These are phyloP conservation scores for Talaromyces marneffei DNA, from an alignment of 2,329 filamentous ascomycete genomes.

Conservation along the genomic window DNA sequence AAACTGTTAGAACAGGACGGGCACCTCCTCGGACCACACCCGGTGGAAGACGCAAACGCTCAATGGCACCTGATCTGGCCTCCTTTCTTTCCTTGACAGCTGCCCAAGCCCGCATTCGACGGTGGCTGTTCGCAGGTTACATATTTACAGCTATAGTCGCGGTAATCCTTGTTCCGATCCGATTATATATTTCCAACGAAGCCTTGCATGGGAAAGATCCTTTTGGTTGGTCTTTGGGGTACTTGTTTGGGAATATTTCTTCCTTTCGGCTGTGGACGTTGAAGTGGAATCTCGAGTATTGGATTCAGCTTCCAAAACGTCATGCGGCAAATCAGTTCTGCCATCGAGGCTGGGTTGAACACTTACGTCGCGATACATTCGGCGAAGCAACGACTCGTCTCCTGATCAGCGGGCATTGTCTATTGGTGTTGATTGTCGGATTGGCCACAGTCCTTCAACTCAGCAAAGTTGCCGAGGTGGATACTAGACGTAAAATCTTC, in stretches of 20 bases:
- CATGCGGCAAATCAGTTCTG: conserved; percentile 34
- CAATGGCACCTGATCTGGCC: conserved; percentile 58
- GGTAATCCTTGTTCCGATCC: conserved; percentile 65
- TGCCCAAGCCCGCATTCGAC: conserved; percentile 66
- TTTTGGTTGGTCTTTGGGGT: conserved; percentile 86
- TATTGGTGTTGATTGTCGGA: conserved; percentile 62
- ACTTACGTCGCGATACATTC: conserved; percentile 58
- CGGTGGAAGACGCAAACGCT: conserved; percentile 60
- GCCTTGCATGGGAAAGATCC: conserved; percentile 72
- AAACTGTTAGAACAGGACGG: conserved; percentile 21
- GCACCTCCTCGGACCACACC: conserved; percentile 44
- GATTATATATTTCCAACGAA: conserved; percentile 59
- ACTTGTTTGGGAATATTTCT: conserved; percentile 73
- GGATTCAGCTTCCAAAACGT: conserved; percentile 63
- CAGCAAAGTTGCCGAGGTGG: conserved; percentile 76
- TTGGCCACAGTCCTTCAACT: conserved; percentile 69
- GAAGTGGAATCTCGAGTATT: conserved; percentile 61
- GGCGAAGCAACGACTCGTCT: conserved; percentile 80
- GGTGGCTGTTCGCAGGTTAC: conserved; percentile 77
- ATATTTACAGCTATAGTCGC: conserved; percentile 63
- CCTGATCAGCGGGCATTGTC: conserved; percentile 67
- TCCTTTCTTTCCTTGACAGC: conserved; percentile 77
- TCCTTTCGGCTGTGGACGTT: conserved; percentile 67
- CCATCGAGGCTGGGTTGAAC: conserved; percentile 56
- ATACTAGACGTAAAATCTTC: conserved; percentile 93